phyloP scores from a whole-genome alignment of 306 rosid species.

The Neltuma alba region DNA sequence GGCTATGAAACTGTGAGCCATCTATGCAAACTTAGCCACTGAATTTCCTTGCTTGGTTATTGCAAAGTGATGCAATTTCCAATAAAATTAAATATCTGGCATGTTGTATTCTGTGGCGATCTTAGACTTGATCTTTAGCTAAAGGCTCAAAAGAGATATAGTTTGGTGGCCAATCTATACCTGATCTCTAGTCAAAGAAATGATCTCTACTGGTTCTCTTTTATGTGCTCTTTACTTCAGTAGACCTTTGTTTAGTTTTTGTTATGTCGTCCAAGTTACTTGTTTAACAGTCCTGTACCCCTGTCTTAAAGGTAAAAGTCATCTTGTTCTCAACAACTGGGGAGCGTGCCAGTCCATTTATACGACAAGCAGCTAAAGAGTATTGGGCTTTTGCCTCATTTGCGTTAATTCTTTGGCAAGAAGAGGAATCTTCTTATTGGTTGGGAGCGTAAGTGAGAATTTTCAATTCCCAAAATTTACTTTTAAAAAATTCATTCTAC shows the following conservation, averaged over 20 bases:
- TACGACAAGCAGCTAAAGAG: slow-evolving; percentile 75
- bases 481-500: background rate
- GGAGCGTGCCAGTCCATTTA: slow-evolving; percentile 85
- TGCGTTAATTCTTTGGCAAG: slow-evolving; percentile 86
- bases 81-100: background rate
- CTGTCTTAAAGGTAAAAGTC: slow-evolving; percentile 73
- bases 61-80: slow-evolving; percentile 24
- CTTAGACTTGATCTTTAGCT: background rate
- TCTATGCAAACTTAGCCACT: background rate
- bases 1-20: slow-evolving; percentile 5
- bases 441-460: slow-evolving; percentile 65
- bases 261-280: slow-evolving; percentile 18
- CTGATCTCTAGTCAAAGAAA: background rate
- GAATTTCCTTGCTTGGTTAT: background rate
- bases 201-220: background rate
- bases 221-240: slow-evolving; percentile 23
- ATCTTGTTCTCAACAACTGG: slow-evolving; percentile 74
- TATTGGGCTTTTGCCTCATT: slow-evolving; percentile 80
- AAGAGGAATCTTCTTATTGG: slow-evolving; percentile 91
- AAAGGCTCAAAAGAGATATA: background rate
- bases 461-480: slow-evolving; percentile 8
- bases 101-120: background rate
- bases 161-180: background rate
- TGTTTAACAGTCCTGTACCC: slow-evolving; percentile 30
- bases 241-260: slow-evolving; percentile 21